Base-by-base conservation (phyloP, 495 filamentous ascomycete genomes). In the Filosporella fistucella region DNA sequence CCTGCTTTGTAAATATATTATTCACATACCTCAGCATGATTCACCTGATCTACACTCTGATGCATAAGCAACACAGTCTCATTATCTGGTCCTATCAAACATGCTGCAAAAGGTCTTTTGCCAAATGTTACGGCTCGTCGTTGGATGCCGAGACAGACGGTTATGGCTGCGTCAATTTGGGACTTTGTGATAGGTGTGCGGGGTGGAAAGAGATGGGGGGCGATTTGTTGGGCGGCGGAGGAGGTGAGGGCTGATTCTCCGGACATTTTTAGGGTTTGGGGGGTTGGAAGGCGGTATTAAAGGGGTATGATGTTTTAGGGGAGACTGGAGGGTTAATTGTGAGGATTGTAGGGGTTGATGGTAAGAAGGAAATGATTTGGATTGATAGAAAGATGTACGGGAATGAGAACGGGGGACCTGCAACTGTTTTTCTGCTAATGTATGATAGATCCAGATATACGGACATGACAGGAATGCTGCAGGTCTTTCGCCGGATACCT, bases 21-120 rank as follows among this genome's bases (percentile, higher is more conserved):
- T 8, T 11, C 20, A 47, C 37, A 18, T 46, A 63, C 64, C 47
- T 78, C 76, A 0, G 74, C 72, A 52, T 78, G 76, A 34, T 76
- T 72, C n/a, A 77, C 73, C 48, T 77, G 72, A 28, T 75, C 74
- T 12, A 76, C 54, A n/a, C 71, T 75, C 44, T 68, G 66, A 17
- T 74, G 74, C 28, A 60, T 62, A 43, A 72, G 54, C 11, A 77
- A 49, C 6, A 72, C 62, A 1, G 70, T 74, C 52, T 65, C 56
- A 46, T 76, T 74, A 53, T 77, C 72, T 4, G 74, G 69, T 4
- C 60, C 71, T 8, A 76, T 54, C 11, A 78, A 61, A 24, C 68
- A 63, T 7, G 70, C 72, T 1, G 68, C 67, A 51, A 76, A 78
- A 3, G 75, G 74, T 21, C 70, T 59, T 52, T 75, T 77, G 25